These are phyloP conservation scores for Apiospora marii DNA, from an alignment of 2,329 filamentous ascomycete genomes.

Conservation along the genomic window DNA sequence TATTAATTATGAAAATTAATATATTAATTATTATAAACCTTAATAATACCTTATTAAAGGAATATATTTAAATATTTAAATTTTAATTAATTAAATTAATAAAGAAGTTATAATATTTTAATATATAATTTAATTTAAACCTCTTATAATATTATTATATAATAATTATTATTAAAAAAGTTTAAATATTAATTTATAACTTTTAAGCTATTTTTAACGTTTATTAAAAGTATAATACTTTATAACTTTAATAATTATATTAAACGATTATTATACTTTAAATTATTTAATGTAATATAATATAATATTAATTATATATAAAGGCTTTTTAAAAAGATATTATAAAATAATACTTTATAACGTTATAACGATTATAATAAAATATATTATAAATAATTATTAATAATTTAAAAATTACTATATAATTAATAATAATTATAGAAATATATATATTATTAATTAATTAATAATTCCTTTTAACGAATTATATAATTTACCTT, in stretches of 20 bases:
- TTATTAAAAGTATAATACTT: background rate
- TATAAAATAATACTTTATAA: background rate
- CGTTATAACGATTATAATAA: background rate
- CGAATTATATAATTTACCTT: background rate
- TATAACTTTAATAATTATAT: background rate
- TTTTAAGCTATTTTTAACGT: background rate
- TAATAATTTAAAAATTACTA: background rate
- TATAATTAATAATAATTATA: background rate
- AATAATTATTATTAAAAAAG: background rate
- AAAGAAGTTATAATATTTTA: background rate
- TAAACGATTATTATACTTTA: background rate
- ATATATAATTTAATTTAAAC: background rate
- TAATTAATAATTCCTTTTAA: background rate
- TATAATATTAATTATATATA: background rate
- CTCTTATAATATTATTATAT: background rate
- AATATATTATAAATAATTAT: background rate
- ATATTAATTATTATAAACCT: background rate
- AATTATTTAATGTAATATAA: background rate
- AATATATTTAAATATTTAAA: background rate
- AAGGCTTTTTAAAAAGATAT: background rate
- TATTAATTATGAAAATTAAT: background rate
- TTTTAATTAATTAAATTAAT: background rate
- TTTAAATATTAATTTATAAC: background rate
- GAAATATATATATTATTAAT: background rate
- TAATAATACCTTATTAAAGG: background rate